Base-by-base conservation (phyloP, 208 protist species). In the Porcisia deanei region DNA sequence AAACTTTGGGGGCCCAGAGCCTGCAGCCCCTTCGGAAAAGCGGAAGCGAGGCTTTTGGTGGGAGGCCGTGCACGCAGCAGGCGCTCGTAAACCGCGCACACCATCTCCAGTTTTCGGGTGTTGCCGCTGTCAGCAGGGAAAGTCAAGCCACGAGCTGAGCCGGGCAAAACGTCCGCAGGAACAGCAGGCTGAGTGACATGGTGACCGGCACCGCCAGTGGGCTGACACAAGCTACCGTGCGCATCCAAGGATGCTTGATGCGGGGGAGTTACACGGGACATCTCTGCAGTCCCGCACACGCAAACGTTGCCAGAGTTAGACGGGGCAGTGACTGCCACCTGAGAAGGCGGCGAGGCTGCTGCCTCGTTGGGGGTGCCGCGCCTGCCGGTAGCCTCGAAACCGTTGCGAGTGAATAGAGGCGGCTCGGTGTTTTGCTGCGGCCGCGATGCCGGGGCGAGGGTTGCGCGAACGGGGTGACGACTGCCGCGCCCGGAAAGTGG, bases 1-100 rank as follows among this genome's bases (percentile, higher is more conserved):
- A 54, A 37, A n/a, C 14, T 41, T 34, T 10, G 41, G n/a, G 18
- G 18, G 25, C 1, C 20, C 65, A 39, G 47, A 8, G 22, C 18
- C 25, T 20, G 25, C 22, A 71, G 47, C 34, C 25, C 54, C 65
- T 54, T 71, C 6, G 25, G 14, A 47, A 14, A 5, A 14, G 12
- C 25, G n/a, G 25, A 22, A 43, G 68, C 25, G 34, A 41, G 14
- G 68, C 52, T 43, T 34, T 22, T 43, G 68, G 53, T 22, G 37
- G 53, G 16, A 22, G 53, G 45, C 10, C 37, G n/a, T 18, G 54
- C n/a, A 34, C 59, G 34, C 30, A 63, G 61, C 14, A 86, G 72
- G 1, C 77, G 77, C 53, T 79, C 79, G 58, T 87, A 84, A 14
- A 78, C 76, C 10, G 73, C 43, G 79, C 73, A 82, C n/a, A 87